phyloP scores from a whole-genome alignment of 495 filamentous ascomycete genomes.

The Neurospora terricola region DNA sequence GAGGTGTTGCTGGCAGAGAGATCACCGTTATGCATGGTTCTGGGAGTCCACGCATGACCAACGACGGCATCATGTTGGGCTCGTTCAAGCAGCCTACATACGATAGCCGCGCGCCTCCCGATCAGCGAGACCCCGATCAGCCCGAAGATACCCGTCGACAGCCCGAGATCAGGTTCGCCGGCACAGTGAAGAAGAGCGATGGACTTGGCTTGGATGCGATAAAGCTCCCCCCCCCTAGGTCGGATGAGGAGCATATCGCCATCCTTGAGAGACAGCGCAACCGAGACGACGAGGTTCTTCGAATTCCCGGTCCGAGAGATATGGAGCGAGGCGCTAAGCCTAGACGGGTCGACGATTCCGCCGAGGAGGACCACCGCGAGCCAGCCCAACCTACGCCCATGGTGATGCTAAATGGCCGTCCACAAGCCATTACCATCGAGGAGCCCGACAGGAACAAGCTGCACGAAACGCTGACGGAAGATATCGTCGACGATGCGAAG shows the following conservation, averaged over 20 bases:
- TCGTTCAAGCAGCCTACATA: constrained; percentile 1
- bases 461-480: constrained; percentile 17
- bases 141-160: constrained; percentile 13
- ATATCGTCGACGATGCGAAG: constrained; percentile 25
- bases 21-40: constrained; percentile 64
- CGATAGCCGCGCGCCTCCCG: neutral
- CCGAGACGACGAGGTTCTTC: constrained; percentile 57
- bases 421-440: constrained; percentile 54
- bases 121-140: constrained; percentile 15
- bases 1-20: constrained; percentile 57
- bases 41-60: constrained; percentile 31
- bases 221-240: constrained; percentile 43
- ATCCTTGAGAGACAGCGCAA: constrained; percentile 80
- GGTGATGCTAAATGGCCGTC: constrained; percentile 22
- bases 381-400: neutral
- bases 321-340: constrained; percentile 72
- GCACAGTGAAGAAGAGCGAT: constrained; percentile 44
- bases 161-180: constrained; percentile 52
- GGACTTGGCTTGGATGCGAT: constrained; percentile 24
- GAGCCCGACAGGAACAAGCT: constrained; percentile 40
- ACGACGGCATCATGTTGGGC: constrained; percentile 35
- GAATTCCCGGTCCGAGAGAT: constrained; percentile 81
- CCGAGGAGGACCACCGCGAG: constrained; percentile 13
- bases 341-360: constrained; percentile 37
- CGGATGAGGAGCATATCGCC: constrained; percentile 70